Percentiles rank a stretch among this genome's conserved stretches.
Evolutionary conservation across 202 grass and related monocot species (phyloP).

Genomic region (Carex sylvatica): DNA sequence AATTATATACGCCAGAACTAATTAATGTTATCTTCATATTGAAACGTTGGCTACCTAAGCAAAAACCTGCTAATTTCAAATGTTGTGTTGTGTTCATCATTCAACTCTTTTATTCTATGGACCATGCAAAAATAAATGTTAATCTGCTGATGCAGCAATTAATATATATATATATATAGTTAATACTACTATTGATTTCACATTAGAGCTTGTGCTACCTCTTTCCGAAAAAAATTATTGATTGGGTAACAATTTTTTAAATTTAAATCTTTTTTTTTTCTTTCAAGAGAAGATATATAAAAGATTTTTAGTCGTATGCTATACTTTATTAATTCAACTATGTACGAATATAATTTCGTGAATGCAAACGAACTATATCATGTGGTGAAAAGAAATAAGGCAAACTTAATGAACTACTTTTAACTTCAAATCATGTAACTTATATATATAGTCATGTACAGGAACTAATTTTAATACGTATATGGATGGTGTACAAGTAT

Average conservation of each 20-base stretch:
- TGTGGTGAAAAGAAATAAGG: slow-evolving; percentile 40
- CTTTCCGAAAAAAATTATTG: not conserved
- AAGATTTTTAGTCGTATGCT: not conserved
- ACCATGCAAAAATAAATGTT: not conserved
- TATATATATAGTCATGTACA: slow-evolving; percentile 35
- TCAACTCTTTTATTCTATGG: not conserved
- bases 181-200: not conserved
- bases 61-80: not conserved
- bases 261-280: not conserved
- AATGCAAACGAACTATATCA: slow-evolving; percentile 35
- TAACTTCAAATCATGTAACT: slow-evolving; percentile 19
- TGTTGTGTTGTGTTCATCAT: not conserved
- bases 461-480: slow-evolving; percentile 24
- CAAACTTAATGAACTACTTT: slow-evolving; percentile 1
- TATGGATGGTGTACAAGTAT: slow-evolving; percentile 19
- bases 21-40: not conserved
- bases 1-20: not conserved
- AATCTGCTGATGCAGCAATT: not conserved
- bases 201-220: not conserved
- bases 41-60: not conserved
- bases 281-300: not conserved
- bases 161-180: not conserved
- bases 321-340: not conserved
- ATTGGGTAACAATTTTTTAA: not conserved
- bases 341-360: not conserved